Percentiles rank a stretch among this genome's conserved stretches.
phyloP scores from a whole-genome alignment of 2,329 filamentous ascomycete genomes.

The Scolecobasidium constrictum region DNA sequence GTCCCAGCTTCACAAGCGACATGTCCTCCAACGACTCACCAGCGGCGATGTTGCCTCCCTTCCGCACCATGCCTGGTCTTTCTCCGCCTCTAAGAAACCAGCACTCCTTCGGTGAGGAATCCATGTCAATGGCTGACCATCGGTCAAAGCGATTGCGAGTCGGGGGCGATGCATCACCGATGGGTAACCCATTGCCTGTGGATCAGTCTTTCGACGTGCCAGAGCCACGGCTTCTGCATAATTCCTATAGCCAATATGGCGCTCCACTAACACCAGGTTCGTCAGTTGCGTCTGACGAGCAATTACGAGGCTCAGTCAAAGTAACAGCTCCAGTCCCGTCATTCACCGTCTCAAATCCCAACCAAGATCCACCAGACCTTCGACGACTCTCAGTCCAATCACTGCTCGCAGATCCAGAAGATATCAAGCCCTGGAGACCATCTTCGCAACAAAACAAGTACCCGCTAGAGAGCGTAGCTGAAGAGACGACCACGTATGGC shows the following conservation, averaged over 20 bases:
- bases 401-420: slow-evolving; percentile 41
- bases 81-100: neutral
- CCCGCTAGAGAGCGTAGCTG: slow-evolving; percentile 5
- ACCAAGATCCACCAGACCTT: slow-evolving; percentile 31
- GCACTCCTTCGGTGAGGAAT: slow-evolving; percentile 6
- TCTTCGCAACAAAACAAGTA: slow-evolving; percentile 1
- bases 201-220: neutral
- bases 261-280: slow-evolving; percentile 34
- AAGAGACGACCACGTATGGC: slow-evolving; percentile 45
- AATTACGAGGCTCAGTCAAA: slow-evolving; percentile 12
- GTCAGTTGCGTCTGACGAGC: slow-evolving; percentile 25
- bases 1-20: slow-evolving; percentile 4
- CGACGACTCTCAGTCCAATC: slow-evolving; percentile 55
- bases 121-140: slow-evolving; percentile 17
- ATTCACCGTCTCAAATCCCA: slow-evolving; percentile 14
- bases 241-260: slow-evolving; percentile 30
- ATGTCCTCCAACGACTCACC: slow-evolving; percentile 5
- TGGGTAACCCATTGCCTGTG: neutral
- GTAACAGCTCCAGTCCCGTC: neutral
- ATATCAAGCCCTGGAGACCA: slow-evolving; percentile 3
- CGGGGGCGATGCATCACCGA: slow-evolving; percentile 13
- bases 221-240: slow-evolving; percentile 1
- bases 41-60: slow-evolving; percentile 7
- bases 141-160: slow-evolving; percentile 23
- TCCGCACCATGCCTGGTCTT: slow-evolving; percentile 1